Evolutionary conservation across 352 stramenopile species (phyloP).

Genomic region (Phytophthora pini): DNA sequence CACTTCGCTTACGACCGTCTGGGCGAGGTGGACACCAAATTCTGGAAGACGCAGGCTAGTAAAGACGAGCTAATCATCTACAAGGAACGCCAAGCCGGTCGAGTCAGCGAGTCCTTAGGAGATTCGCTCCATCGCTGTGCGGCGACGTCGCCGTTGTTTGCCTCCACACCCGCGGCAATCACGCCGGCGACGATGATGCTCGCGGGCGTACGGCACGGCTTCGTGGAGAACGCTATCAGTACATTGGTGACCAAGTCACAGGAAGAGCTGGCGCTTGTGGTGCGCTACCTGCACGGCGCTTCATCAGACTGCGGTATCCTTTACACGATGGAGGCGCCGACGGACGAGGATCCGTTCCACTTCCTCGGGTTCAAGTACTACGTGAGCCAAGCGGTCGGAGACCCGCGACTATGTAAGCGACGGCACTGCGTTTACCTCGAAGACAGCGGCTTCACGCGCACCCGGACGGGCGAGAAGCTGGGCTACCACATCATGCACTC

Average conservation of each 20-base stretch:
- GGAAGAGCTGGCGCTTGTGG: conserved; percentile 58
- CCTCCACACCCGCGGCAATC: conserved; percentile 37
- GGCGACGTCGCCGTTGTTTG: conserved; percentile 41
- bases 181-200: conserved; percentile 42
- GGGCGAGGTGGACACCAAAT: conserved; percentile 36
- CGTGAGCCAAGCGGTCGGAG: conserved; percentile 40
- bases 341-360: conserved; percentile 42
- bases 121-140: conserved; percentile 31
- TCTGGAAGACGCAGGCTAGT: conserved; percentile 48
- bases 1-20: conserved; percentile 35
- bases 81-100: conserved; percentile 33
- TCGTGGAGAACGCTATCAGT: conserved; percentile 43
- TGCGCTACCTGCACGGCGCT: conserved; percentile 49
- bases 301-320: conserved; percentile 50
- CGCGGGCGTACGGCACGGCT: conserved; percentile 40
- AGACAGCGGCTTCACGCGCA: conserved; percentile 47
- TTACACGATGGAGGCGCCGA: conserved; percentile 42
- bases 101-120: conserved; percentile 23
- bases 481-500: conserved; percentile 59
- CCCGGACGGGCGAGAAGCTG: conserved; percentile 43
- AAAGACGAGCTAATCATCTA: conserved; percentile 45
- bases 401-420: conserved; percentile 33
- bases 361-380: conserved; percentile 64
- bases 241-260: conserved; percentile 47
- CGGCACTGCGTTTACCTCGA: conserved; percentile 54